Evolutionary conservation across 2,329 filamentous ascomycete genomes (phyloP), one percentile per base, ranked within the genome.

Genomic region (Grosmannia huntii): DNA sequence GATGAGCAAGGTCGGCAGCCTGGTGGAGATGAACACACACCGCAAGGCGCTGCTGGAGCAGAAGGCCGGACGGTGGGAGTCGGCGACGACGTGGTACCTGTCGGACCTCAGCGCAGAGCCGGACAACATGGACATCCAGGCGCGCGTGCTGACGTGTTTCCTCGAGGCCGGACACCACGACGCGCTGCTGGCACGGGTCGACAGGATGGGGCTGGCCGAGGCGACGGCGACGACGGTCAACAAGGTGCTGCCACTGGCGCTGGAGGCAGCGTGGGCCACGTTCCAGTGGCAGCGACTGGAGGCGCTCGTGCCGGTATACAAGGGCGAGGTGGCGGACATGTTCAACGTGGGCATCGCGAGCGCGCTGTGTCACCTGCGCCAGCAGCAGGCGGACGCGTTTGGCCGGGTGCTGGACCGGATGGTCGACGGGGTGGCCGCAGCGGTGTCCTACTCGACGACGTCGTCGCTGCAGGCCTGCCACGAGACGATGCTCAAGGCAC

Each of bases 71-170:
- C 80, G 91, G 62, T 99, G 94, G 91, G 86, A 89, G 19, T 89
- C 92, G 56, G 94, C 91, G 27, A 94, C 97, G 72, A 95, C 89
- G 62, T 99, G 95, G 94, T 97, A 96, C 70, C 91, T 99, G 68
- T 84, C 96, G 63, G 86, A 91, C 62, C 77, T 97, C 38, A 85
- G 87, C 3, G 85, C 94, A 65, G 80, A 86, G 52, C 91, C 92
- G 0, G 77, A 85, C 57, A 86, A 95, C 67, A 69, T 81, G 21
- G 87, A 95, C 59, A 79, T 88, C 14, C 91, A 96, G 68, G 77
- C 89, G 59, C 88, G 95, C 65, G 78, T 99, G 41, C 75, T 99
- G 57, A 87, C 85, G 33, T 97, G 94, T 65, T 76, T 99, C 11
- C 91, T 90, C 67, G 90, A 96, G 68, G 95, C 91, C n/a, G 94